Percentiles rank a stretch among this genome's conserved stretches.
Evolutionary conservation across 78 protist genomes (phyloP).

Genomic region (Planoprotostelium fungivorum): DNA sequence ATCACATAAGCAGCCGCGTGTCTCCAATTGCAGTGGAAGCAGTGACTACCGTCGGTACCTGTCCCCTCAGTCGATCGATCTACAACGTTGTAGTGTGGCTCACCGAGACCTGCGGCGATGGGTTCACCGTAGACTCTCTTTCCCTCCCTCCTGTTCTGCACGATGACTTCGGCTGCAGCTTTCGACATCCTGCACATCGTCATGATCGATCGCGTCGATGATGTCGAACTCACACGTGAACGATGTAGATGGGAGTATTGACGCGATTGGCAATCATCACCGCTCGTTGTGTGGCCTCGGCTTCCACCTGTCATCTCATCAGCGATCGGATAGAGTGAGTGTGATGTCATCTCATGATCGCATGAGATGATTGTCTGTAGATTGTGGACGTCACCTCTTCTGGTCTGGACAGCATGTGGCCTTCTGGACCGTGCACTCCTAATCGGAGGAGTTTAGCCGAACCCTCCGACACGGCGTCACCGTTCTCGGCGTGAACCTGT

Average conservation of each 20-base stretch:
- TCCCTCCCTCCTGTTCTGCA: conserved; percentile 41
- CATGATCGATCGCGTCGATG: neutral
- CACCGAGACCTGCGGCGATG: conserved; percentile 84
- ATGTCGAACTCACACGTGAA: conserved; percentile 15
- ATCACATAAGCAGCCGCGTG: conserved; percentile 82
- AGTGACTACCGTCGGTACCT: conserved; percentile 58
- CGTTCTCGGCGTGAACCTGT: conserved; percentile 88
- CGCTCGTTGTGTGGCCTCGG: conserved; percentile 80
- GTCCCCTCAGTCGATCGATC: neutral
- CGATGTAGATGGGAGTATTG: conserved; percentile 51
- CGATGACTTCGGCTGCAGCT: conserved; percentile 68
- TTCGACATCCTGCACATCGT: conserved; percentile 69
- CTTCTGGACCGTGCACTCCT: conserved; percentile 87
- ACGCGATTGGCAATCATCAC: conserved; percentile 69
- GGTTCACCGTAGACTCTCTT: conserved; percentile 74
- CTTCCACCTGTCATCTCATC: conserved; percentile 38
- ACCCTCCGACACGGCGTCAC: conserved; percentile 71
- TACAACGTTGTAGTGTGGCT: neutral
- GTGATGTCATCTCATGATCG: no score
- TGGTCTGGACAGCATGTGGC: conserved; percentile 75
- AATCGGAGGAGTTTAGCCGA: conserved; percentile 46
- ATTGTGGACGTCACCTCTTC: conserved; percentile 29
- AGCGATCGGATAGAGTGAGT: no score
- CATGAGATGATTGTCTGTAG: no score
- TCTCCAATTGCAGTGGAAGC: conserved; percentile 79